Percentiles rank a stretch among this genome's conserved stretches.
These are phyloP conservation scores for Waltergamsia citrina DNA, from an alignment of 2,329 filamentous ascomycete genomes.

Conservation along the genomic window DNA sequence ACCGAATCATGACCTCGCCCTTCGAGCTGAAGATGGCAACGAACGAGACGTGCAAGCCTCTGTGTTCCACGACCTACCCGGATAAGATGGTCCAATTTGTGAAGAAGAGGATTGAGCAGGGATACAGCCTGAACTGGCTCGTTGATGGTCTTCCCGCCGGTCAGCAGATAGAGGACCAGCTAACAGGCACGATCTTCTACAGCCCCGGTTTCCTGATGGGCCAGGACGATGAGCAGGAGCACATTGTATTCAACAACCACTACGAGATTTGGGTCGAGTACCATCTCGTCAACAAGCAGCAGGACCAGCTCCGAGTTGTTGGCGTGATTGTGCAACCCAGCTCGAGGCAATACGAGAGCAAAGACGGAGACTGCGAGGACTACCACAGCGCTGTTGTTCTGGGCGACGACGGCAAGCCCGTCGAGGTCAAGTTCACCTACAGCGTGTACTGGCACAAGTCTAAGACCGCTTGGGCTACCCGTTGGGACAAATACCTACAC, in stretches of 20 bases:
- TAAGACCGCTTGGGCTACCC: slow-evolving; percentile 82
- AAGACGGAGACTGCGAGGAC: slow-evolving; percentile 55
- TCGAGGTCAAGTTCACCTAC: slow-evolving; percentile 76
- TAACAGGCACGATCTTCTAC: slow-evolving; percentile 73
- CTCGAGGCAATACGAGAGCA: slow-evolving; percentile 53
- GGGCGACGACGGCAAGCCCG: slow-evolving; percentile 41
- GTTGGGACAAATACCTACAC: slow-evolving; percentile 98
- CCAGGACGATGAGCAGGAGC: slow-evolving; percentile 37
- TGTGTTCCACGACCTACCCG: slow-evolving; percentile 62
- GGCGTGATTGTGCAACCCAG: slow-evolving; percentile 81
- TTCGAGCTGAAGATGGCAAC: slow-evolving; percentile 80
- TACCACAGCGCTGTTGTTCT: slow-evolving; percentile 52
- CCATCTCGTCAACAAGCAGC: slow-evolving; percentile 61
- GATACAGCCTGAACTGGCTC: slow-evolving; percentile 91
- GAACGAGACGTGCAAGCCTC: slow-evolving; percentile 78
- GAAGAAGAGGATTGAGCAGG: slow-evolving; percentile 71
- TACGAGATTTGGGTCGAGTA: slow-evolving; percentile 93
- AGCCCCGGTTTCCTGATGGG: slow-evolving; percentile 86
- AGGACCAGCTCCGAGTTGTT: slow-evolving; percentile 74
- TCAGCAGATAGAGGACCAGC: slow-evolving; percentile 68
- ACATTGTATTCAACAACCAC: slow-evolving; percentile 76
- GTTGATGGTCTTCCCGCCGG: slow-evolving; percentile 90
- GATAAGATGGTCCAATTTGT: slow-evolving; percentile 65
- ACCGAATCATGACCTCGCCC: slow-evolving; percentile 93
- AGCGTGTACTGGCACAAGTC: slow-evolving; percentile 84